A percentile compares a stretch with the other conserved stretches of the same genome.
These are phyloP conservation scores for Saccharomycopsis malanga DNA, from an alignment of 805 yeast species.

Conservation along the genomic window DNA sequence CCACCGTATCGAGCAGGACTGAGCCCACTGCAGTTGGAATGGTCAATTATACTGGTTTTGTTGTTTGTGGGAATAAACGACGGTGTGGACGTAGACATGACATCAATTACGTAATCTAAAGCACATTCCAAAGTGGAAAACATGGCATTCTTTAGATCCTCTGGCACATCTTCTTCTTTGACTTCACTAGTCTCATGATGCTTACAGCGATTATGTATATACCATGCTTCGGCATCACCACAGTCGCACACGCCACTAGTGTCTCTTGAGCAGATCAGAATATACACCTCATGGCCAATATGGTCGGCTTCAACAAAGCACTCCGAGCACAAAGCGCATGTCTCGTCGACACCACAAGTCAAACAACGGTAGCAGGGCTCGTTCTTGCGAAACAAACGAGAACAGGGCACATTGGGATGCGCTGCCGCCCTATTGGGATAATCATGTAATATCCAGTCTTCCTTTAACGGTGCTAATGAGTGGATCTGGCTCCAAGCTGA, in stretches of 20 bases:
- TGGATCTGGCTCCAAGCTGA: slow-evolving; percentile 22
- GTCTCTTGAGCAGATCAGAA: slow-evolving; percentile 25
- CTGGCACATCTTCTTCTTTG: slow-evolving; percentile 34
- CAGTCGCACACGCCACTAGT: slow-evolving; percentile 73
- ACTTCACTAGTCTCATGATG: slow-evolving; percentile 28
- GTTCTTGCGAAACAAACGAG: slow-evolving; percentile 50
- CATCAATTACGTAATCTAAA: slow-evolving; percentile 57
- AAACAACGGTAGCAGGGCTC: slow-evolving; percentile 67
- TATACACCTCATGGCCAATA: slow-evolving; percentile 53
- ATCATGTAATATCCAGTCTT: slow-evolving; percentile 13
- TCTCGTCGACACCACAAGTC: slow-evolving; percentile 71
- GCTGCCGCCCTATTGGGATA: slow-evolving; percentile 24
- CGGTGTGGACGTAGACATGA: slow-evolving; percentile 43
- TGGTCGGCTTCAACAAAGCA: slow-evolving; percentile 72
- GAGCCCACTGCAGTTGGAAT: slow-evolving; percentile 30
- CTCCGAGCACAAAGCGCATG: slow-evolving; percentile 68
- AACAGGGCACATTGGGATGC: slow-evolving; percentile 63
- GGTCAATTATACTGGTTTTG: slow-evolving; percentile 26
- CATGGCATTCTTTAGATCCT: slow-evolving; percentile 35
- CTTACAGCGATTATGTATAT: slow-evolving; percentile 24
- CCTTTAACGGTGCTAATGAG: not conserved
- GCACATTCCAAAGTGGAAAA: slow-evolving; percentile 38
- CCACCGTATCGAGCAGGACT: slow-evolving; percentile 40
- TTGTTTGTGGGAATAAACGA: slow-evolving; percentile 28
- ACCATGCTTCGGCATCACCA: slow-evolving; percentile 87